These are phyloP conservation scores for Iberis pinnata DNA, from an alignment of 345 rosid genomes.

Conservation along the genomic window DNA sequence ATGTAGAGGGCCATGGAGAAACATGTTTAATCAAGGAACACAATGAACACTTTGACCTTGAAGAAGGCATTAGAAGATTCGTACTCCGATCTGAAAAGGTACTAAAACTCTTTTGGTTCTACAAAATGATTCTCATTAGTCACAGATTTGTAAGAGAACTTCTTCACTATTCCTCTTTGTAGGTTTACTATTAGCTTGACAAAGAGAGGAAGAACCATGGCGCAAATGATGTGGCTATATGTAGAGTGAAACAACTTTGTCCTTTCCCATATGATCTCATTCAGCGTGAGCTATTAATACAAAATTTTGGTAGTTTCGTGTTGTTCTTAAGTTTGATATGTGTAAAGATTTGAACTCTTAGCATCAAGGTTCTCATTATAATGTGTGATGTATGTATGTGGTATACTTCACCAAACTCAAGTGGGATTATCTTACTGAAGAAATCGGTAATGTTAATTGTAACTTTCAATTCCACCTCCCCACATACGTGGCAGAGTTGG, in stretches of 20 bases:
- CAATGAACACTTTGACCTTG: constrained; percentile 64
- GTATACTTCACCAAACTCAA: constrained; percentile 85
- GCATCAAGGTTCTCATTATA: too few relatives aligned
- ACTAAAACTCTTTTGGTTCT: background rate
- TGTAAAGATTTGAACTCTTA: too few relatives aligned
- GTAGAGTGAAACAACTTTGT: constrained; percentile 72
- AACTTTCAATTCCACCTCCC: too few relatives aligned
- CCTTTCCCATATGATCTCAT: constrained; percentile 72
- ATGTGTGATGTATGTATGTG: too few relatives aligned
- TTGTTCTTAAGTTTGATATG: too few relatives aligned
- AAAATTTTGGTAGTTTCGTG: too few relatives aligned
- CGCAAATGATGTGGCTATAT: constrained; percentile 58
- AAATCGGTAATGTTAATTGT: constrained; percentile 48
- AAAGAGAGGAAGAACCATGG: constrained; percentile 46
- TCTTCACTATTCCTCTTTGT: too few relatives aligned
- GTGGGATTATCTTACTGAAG: constrained; percentile 93
- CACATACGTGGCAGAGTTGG: too few relatives aligned
- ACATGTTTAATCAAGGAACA: constrained; percentile 87
- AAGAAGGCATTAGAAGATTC: constrained; percentile 69
- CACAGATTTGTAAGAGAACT: too few relatives aligned
- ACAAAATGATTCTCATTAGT: too few relatives aligned
- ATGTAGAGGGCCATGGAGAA: too few relatives aligned
- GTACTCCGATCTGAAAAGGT: constrained; percentile 96
- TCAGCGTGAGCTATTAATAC: constrained; percentile 62
- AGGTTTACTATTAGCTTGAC: constrained; percentile 64